Conservation (phyloP, 2,329 filamentous ascomycete species). For the Cyanodermella asteris region DNA sequence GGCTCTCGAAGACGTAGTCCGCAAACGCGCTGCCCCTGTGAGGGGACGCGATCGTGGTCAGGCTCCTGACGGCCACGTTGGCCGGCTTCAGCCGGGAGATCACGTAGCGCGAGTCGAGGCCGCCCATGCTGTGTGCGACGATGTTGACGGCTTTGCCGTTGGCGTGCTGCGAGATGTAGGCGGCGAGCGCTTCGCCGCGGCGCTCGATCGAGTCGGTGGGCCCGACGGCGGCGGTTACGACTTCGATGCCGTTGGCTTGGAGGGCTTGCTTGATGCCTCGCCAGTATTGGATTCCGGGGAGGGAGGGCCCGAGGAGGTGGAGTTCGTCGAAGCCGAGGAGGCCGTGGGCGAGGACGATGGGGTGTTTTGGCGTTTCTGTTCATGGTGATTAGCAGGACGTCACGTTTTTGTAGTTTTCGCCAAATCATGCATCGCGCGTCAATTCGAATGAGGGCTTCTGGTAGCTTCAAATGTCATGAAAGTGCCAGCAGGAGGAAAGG, state of each 20-base stretch:
- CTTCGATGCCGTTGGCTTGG: constrained; percentile 31
- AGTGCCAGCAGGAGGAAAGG: not conserved
- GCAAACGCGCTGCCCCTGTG: constrained; percentile 39
- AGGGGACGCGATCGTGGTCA: constrained; percentile 41
- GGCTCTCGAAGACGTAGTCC: constrained; percentile 37
- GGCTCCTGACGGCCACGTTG: constrained; percentile 53
- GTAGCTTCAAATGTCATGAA: not conserved
- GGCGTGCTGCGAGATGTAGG: constrained; percentile 30
- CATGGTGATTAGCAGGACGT: not conserved
- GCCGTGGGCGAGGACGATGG: constrained; percentile 42
- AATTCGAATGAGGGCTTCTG: not conserved
- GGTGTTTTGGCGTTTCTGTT: constrained; percentile 27
- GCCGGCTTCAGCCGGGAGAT: constrained; percentile 34
- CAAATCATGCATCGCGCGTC: constrained; percentile 2
- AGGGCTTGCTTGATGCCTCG: constrained; percentile 39
- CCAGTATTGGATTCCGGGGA: constrained; percentile 42
- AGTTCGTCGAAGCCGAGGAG: constrained; percentile 43
- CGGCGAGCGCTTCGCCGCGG: constrained; percentile 30
- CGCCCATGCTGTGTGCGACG: constrained; percentile 37
- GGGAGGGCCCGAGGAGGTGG: constrained; percentile 27
- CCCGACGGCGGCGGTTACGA: constrained; percentile 38
- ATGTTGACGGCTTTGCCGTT: constrained; percentile 39
- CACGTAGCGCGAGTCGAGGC: constrained; percentile 42
- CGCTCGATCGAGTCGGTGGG: constrained; percentile 36
- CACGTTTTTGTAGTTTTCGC: constrained; percentile 20